Evolutionary conservation across 192 early-diverging fungal species (phyloP).

Genomic region (Backusella sp.): DNA sequence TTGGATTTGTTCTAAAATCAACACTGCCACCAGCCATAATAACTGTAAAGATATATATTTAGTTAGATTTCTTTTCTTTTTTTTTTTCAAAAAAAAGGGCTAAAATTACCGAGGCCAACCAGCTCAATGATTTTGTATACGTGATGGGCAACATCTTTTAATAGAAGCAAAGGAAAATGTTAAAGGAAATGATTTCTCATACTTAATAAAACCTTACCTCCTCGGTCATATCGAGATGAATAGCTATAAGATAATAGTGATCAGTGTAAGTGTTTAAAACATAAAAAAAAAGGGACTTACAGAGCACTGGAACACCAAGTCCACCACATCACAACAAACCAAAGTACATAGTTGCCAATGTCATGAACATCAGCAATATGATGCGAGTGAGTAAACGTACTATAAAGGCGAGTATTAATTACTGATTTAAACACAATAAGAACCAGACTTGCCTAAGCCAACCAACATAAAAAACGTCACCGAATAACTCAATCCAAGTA

Average conservation of each 20-base stretch:
- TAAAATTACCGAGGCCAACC: constrained; percentile 23
- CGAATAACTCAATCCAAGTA: constrained; percentile 40
- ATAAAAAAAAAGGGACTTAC: background rate
- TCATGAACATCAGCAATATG: constrained; percentile 35
- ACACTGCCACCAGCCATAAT: constrained; percentile 33
- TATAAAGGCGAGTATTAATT: background rate
- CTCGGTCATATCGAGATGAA: constrained; percentile 33
- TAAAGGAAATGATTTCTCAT: background rate
- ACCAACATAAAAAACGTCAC: constrained; percentile 50
- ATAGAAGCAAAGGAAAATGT: background rate
- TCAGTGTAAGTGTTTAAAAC: background rate
- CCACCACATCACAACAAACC: constrained; percentile 43
- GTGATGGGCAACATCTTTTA: constrained; percentile 33
- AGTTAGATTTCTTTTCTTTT: background rate
- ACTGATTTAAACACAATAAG: background rate
- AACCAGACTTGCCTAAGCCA: constrained; percentile 20
- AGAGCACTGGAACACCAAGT: constrained; percentile 39
- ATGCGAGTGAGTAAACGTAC: constrained; percentile 44
- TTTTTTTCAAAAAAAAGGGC: background rate
- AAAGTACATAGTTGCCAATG: constrained; percentile 33
- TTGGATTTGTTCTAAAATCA: constrained; percentile 3
- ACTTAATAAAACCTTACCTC: constrained; percentile 5
- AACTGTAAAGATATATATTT: background rate
- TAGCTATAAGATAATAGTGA: background rate
- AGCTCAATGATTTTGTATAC: constrained; percentile 32